Base-by-base conservation (phyloP, 345 rosid species). In the Lumnitzera littorea region DNA sequence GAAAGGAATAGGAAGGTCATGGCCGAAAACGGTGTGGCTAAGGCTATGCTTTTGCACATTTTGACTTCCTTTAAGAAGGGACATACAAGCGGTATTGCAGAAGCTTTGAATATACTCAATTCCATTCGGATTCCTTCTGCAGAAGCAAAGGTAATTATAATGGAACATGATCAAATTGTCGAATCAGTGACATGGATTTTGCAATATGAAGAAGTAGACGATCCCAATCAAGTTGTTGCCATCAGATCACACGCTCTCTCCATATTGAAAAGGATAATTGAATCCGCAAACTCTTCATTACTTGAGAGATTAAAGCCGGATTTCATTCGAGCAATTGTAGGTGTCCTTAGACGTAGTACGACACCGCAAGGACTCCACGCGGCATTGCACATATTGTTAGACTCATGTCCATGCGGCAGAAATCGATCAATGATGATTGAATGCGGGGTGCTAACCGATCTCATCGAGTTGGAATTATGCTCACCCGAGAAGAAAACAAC, bases 391-490 rank as follows among this genome's bases (percentile, higher is more conserved):
- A 72, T 86, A 52, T 51, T 91, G 46, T 48, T 76, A 51, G 60
- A 76, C 12, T 72, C 81, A 13, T 81, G 87, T 65, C 77, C 79
- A 0, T 76, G 75, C 78, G 83, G 80, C 49, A 72, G 87, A 23
- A 91, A 88, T 61, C 61, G 95, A 15, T 29, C 67, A 0, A 62
- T 60, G 78, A 80, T 84, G 71, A 80, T 91, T 10, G 76, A 84
- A 64, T 50, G 61, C 0, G 86, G 90, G 0, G 95, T 83, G 0
- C 74, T 83, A 43, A 74, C 70, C 11, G 74, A 74, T 64, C 88
- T 88, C n/a, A 61, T 91, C 12, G 98, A 88, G 60, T 70, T 91
- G 11, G 96, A 88, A 71, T 56, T 85, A 56, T 63, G 62, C 29
- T 55, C 71, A 2, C 62, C 72, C 0, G 80, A 72, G 13, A 77